Evolutionary conservation across 2,329 filamentous ascomycete genomes (phyloP), one percentile per base, ranked within the genome.

Genomic region (Talaromyces amestolkiae): DNA sequence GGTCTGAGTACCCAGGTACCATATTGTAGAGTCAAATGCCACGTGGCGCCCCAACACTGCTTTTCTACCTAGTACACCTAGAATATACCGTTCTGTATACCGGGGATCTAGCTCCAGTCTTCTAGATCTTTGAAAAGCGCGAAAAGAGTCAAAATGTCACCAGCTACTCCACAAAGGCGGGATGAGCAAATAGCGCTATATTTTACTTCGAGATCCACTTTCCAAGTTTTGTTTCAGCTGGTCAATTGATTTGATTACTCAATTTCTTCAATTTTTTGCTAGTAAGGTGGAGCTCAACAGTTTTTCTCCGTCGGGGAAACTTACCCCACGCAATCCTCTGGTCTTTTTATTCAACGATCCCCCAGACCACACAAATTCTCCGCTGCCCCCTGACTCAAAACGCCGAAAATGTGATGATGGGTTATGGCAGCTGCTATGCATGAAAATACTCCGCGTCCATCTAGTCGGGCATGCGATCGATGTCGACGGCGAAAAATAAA

Each of bases 381-480:
- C 47, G 47, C 24, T 51, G 6, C 11, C n/a, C 22, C 15, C 13
- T 49, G 13, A 51, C 24, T 51, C 22, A 31, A 51, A 51, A 51
- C 13, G 11, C 22, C 53, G 31, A 37, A 17, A 37, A 56, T 37
- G 10, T 37, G 53, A 56, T 56, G 31, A 56, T 35, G 31, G 22
- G 19, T 35, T 19, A 45, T 59, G 56, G 56, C 37, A 31, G 37
- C 37, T 37, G 53, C 31, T 56, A 56, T 19, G 11, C 31, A 56
- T 37, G 56, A 31, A 31, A 17, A 59, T 43, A 43, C 37, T 27
- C 56, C 56, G 31, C 58, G 58, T 37, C 41, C 33, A 41, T 56
- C 47, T n/a, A 27, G 17, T 39, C 27, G 61, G 31, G 61, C 61
- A 31, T 63, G 61, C 61, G 61, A 63, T 63, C 61, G 61, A 39